Conservation (phyloP, 208 protist species). For the Jaenimonas drosophilae region DNA sequence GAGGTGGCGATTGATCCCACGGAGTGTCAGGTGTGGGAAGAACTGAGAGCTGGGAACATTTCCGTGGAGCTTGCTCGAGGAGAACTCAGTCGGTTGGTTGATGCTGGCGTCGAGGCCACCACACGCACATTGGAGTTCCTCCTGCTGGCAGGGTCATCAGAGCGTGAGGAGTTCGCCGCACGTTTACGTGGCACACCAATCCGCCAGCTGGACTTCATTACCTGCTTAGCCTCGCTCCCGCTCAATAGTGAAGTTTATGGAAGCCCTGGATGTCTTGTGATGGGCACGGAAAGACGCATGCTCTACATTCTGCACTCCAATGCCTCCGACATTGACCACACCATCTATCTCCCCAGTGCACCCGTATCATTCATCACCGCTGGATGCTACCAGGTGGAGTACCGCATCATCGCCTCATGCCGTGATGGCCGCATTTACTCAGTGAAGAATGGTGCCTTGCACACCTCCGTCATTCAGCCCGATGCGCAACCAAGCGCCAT, state of each 20-base stretch:
- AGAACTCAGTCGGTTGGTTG: constrained; percentile 33
- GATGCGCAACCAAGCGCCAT: constrained; percentile 81
- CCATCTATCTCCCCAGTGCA: constrained; percentile 52
- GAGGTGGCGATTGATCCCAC: constrained; percentile 34
- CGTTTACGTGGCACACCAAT: constrained; percentile 30
- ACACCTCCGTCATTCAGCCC: constrained; percentile 75
- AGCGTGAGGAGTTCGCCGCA: constrained; percentile 38
- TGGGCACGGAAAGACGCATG: constrained; percentile 87
- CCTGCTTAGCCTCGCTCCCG: constrained; percentile 80
- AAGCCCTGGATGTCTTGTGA: constrained; percentile 53
- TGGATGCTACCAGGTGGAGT: constrained; percentile 77
- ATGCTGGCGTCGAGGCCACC: constrained; percentile 43
- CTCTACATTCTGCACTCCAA: constrained; percentile 78
- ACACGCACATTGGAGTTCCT: constrained; percentile 76
- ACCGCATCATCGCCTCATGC: constrained; percentile 89
- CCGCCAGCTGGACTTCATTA: constrained; percentile 59
- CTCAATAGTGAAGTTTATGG: constrained; percentile 47
- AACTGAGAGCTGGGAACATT: constrained; percentile 14
- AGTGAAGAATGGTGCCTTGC: constrained; percentile 84
- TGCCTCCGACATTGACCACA: constrained; percentile 27
- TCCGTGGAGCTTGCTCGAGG: constrained; percentile 22
- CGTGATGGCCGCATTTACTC: constrained; percentile 89
- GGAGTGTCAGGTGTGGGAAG: constrained; percentile 59
- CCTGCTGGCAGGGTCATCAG: constrained; percentile 29
- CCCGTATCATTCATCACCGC: constrained; percentile 62